Evolutionary conservation across 2,329 filamentous ascomycete genomes (phyloP).

Genomic region (Aaosphaeria pasadenensis): DNA sequence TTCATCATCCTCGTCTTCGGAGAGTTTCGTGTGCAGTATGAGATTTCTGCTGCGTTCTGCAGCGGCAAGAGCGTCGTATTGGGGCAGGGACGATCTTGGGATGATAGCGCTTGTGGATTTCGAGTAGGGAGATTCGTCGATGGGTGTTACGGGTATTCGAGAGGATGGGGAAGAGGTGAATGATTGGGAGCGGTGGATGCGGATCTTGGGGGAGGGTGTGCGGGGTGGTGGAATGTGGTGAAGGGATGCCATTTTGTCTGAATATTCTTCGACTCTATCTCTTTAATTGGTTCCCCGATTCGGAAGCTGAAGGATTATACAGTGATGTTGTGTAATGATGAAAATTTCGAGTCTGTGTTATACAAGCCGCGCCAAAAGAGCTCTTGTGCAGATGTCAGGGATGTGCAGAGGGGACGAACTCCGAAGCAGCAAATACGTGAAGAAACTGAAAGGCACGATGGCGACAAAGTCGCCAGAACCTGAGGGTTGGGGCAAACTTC

Average conservation of each 20-base stretch:
- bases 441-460: too few relatives aligned
- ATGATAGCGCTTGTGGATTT: conserved; percentile 31
- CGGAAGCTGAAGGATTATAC: not conserved
- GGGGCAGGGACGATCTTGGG: conserved; percentile 8
- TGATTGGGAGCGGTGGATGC: conserved; percentile 32
- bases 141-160: conserved; percentile 24
- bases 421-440: too few relatives aligned
- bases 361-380: too few relatives aligned
- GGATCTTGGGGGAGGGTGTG: conserved; percentile 34
- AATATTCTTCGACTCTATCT: conserved; percentile 1
- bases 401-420: too few relatives aligned
- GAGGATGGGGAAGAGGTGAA: conserved; percentile 32
- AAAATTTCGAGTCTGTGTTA: too few relatives aligned
- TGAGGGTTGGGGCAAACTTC: too few relatives aligned
- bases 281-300: not conserved
- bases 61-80: conserved; percentile 19
- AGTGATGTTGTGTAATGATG: too few relatives aligned
- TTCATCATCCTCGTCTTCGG: conserved; percentile 21
- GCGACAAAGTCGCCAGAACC: too few relatives aligned
- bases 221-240: conserved; percentile 16
- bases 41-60: conserved; percentile 8
- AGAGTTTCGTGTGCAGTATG: not conserved
- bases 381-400: too few relatives aligned
- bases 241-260: conserved; percentile 8
- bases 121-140: conserved; percentile 32